Conservation (phyloP, 306 rosid genomes). For the Alnus glutinosa region DNA sequence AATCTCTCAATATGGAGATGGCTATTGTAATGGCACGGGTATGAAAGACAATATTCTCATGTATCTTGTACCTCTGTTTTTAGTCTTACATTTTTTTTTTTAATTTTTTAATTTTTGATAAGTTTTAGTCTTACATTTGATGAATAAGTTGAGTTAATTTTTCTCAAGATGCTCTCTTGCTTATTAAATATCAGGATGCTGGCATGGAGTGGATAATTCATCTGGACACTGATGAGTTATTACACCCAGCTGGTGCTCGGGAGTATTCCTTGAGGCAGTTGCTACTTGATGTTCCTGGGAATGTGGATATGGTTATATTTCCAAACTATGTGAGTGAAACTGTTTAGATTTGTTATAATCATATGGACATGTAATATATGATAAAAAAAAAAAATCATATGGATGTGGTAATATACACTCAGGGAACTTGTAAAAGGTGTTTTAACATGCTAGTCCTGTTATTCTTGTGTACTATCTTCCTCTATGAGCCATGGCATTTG, state of each 20-base stretch:
- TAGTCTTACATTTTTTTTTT: neutral
- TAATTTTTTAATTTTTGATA: too few relatives aligned
- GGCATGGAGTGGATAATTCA: constrained; percentile 98
- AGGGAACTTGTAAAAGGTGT: constrained; percentile 17
- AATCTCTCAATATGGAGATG: constrained; percentile 99
- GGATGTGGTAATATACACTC: neutral
- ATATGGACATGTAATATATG: constrained; percentile 9
- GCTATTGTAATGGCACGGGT: constrained; percentile 99
- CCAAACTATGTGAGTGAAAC: constrained; percentile 85
- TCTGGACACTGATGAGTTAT: constrained; percentile 90
- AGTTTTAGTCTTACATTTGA: neutral
- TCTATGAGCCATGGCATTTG: constrained; percentile 5
- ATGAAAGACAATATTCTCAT: constrained; percentile 36
- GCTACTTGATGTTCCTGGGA: constrained; percentile 84
- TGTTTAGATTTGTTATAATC: constrained; percentile 6
- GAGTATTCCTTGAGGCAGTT: constrained; percentile 90
- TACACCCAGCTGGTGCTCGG: constrained; percentile 89
- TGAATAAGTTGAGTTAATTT: constrained; percentile 2
- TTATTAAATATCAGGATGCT: constrained; percentile 60
- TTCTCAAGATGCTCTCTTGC: constrained; percentile 20
- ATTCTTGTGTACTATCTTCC: neutral
- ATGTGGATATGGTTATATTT: constrained; percentile 95
- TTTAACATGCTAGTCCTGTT: constrained; percentile 17
- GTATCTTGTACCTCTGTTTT: constrained; percentile 3
- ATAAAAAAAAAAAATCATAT: neutral